phyloP scores from a whole-genome alignment of 2,329 filamentous ascomycete species.

The Cytospora chrysosperma region DNA sequence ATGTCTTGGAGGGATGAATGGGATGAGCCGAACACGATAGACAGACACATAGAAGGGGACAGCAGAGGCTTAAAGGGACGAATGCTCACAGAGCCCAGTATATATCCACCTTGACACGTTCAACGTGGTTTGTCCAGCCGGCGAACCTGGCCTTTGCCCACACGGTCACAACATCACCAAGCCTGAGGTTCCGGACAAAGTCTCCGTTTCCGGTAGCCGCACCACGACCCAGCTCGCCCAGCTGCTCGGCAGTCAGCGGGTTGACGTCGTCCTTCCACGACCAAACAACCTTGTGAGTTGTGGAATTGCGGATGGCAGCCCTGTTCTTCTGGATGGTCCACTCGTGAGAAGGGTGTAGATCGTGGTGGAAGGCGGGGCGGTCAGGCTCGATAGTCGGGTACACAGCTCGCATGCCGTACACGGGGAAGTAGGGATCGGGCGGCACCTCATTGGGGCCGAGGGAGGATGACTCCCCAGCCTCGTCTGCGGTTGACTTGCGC shows the following conservation, averaged over 20 bases:
- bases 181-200: constrained; percentile 54
- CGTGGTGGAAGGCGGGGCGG: constrained; percentile 37
- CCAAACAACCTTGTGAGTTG: constrained; percentile 54
- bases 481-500: not conserved
- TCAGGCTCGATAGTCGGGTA: constrained; percentile 17
- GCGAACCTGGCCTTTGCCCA: constrained; percentile 60
- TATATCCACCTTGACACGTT: constrained; percentile 52
- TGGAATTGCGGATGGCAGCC: constrained; percentile 34
- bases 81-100: constrained; percentile 54
- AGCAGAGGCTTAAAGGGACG: not conserved
- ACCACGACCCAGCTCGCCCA: constrained; percentile 49
- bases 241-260: constrained; percentile 40
- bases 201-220: constrained; percentile 49
- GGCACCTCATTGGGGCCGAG: not conserved
- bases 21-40: not conserved
- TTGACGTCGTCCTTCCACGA: constrained; percentile 48
- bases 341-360: constrained; percentile 35
- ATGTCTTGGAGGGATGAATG: not conserved
- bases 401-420: constrained; percentile 29
- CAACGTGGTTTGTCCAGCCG: constrained; percentile 53
- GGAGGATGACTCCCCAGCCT: constrained; percentile 8
- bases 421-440: constrained; percentile 23
- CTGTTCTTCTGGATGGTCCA: constrained; percentile 51
- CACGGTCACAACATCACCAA: constrained; percentile 62
- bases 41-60: not conserved